A percentile compares a stretch with the other conserved stretches of the same genome.
phyloP scores from a whole-genome alignment of 169 alveolate species.

The Plasmodium fragile region DNA sequence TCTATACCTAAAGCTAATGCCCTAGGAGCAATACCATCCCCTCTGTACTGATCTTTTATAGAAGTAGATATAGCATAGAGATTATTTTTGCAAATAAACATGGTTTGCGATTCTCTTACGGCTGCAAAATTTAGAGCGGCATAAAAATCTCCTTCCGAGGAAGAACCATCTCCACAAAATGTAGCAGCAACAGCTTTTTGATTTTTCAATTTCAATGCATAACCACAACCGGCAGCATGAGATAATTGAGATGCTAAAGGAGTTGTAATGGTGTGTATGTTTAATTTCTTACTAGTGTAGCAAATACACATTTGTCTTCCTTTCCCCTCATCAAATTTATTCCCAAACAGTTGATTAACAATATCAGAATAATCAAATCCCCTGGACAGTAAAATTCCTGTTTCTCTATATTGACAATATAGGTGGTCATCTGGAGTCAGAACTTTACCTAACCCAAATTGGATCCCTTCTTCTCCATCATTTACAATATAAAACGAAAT shows the following conservation, averaged over 20 bases:
- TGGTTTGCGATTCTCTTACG: constrained; percentile 92
- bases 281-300: constrained; percentile 90
- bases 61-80: constrained; percentile 97
- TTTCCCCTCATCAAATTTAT: constrained; percentile 92
- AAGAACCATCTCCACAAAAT: constrained; percentile 98
- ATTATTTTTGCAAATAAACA: constrained; percentile 96
- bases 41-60: constrained; percentile 94
- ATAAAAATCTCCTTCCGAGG: constrained; percentile 97
- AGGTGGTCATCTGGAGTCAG: constrained; percentile 90
- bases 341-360: constrained; percentile 85
- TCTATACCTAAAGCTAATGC: constrained; percentile 96
- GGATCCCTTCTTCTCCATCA: constrained; percentile 96
- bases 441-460: constrained; percentile 94
- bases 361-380: constrained; percentile 92
- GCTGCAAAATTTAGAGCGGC: constrained; percentile 97
- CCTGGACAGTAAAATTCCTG: constrained; percentile 93
- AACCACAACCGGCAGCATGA: constrained; percentile 97
- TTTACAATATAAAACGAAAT: constrained; percentile 96
- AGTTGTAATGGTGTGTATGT: constrained; percentile 94
- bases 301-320: constrained; percentile 98
- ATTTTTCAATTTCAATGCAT: constrained; percentile 90
- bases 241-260: constrained; percentile 96
- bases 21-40: constrained; percentile 96
- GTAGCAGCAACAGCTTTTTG: constrained; percentile 92
- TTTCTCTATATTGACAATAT: constrained; percentile 95